Base-by-base conservation (phyloP, 1,139 yeast genomes). In the Pichia sp. region DNA sequence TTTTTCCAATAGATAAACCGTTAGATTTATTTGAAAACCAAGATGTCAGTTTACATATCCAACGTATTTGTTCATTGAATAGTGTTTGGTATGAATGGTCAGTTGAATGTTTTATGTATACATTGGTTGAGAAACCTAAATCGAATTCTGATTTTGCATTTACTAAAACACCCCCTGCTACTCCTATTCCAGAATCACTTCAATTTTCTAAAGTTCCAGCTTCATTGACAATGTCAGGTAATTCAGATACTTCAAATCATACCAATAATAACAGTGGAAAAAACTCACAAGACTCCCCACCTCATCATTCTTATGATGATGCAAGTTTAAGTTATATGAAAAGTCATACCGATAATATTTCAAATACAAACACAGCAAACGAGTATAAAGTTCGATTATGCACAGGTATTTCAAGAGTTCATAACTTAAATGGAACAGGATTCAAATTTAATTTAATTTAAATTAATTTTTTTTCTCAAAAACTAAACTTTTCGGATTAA, bases 21-120 rank as follows among this genome's bases (percentile, higher is more conserved):
- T 53, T 76, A 10, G 59, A 65, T 23, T 63, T 79, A 1, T 61
- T 76, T 1, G 83, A 80, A 41, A 74, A 71, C 39, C 68, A 80
- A 5, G 80, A 71, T 42, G 54, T 83, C 7, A 74, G 73, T 35
- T 61, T 81, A 0, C 66, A 71, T 33, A 56, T 80, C 40, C 70
- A 74, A 68, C 42, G 65, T 34, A 60, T 68, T 24, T 51, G 54
- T 26, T 65, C 63, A 30, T 61, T 58, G 5, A 55, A 62, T 1
- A 64, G 64, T 35, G 80, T 82, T 1, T 83, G 90, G 89, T 87
- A 86, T 56, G 84, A 79, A 54, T 87, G 95, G 94, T 66, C 74
- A 1, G 66, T 74, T 26, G 83, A 80, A 54, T 65, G 74, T 6
- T 78, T 67, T 55, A 62, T 73, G 31, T 68, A 69, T 45, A 51